A percentile compares a stretch with the other conserved stretches of the same genome.
Evolutionary conservation across 2,329 filamentous ascomycete genomes (phyloP).

Genomic region (Pseudogymnoascus sp.): DNA sequence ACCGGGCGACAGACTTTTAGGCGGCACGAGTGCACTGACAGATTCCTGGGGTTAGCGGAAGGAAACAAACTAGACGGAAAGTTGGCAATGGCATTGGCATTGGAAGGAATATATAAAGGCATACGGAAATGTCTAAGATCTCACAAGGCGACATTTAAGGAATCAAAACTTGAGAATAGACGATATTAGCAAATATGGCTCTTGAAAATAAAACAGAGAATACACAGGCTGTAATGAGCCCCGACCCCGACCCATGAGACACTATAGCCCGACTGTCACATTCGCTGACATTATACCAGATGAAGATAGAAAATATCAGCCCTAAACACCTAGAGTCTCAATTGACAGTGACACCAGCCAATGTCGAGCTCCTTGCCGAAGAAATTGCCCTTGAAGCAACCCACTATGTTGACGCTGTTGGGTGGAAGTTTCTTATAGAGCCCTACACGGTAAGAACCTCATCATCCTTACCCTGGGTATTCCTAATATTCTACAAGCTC

Average conservation of each 20-base stretch:
- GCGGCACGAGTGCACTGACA: neutral
- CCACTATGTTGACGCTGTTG: neutral
- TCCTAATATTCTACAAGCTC: neutral
- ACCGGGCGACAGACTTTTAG: no score
- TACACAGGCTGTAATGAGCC: neutral
- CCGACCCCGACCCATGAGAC: neutral
- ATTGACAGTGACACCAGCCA: neutral
- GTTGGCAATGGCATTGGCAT: neutral
- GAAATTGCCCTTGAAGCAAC: neutral
- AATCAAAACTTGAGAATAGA: neutral
- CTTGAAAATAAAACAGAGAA: neutral
- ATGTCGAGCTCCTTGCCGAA: neutral
- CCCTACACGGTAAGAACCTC: neutral
- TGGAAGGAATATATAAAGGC: neutral
- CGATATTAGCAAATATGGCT: neutral
- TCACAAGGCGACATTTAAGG: neutral
- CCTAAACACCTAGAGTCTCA: neutral
- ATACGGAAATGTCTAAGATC: neutral
- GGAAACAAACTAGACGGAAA: neutral
- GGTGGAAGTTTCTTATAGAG: neutral
- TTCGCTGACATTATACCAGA: neutral
- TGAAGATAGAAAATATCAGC: neutral
- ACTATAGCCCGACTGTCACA: neutral
- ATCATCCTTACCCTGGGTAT: neutral
- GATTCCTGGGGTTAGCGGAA: neutral